Base-by-base conservation (phyloP, 768 basidiomycete species). In the Hygrophorus pudorinus region DNA sequence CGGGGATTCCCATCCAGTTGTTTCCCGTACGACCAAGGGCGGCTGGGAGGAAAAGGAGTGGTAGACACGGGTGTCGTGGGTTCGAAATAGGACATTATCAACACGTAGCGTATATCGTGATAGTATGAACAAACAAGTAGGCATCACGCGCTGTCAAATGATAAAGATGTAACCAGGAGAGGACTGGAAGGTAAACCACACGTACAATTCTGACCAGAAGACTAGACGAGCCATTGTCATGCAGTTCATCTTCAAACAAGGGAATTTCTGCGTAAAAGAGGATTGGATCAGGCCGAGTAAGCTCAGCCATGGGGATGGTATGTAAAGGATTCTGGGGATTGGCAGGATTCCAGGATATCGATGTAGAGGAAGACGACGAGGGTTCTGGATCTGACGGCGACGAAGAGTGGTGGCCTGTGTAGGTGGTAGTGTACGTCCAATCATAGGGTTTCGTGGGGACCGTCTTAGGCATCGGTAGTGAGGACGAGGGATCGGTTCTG, bases 181-280 rank as follows among this genome's bases (percentile, higher is more conserved):
- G 12, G 24, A 37, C 21, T 13, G 13, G 9, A 37, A 38, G 31
- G 13, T n/a, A n/a, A 27, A 14, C 20, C 21, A 34, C 29, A 73
- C 88, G 63, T 58, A 97, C 93, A 46, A 97, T 89, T 54, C 92
- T 72, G 37, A 91, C 83, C 20, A 90, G 73, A 1, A 91, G 61
- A 24, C 79, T 75, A 1, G 92, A 92, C 5, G 88, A 79, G 0
- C 96, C 96, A 56, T 98, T 97, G 57, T 99, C 96, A 56, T 97
- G 92, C 36, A 98, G 69, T 60, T 99, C 96, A 59, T 97, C 92
- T 56, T 99, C 94, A 57, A 87, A 98, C 4, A 98, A 65, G 0
- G 90, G 87, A 1, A 97, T 78, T 54, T 98, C 93, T 5, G 94
- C 90, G 57, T 94, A 98, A 63, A 94, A 99, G n/a, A 97, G 67